phyloP scores from a whole-genome alignment of 345 rosid genomes.

The Pistacia integerrima region DNA sequence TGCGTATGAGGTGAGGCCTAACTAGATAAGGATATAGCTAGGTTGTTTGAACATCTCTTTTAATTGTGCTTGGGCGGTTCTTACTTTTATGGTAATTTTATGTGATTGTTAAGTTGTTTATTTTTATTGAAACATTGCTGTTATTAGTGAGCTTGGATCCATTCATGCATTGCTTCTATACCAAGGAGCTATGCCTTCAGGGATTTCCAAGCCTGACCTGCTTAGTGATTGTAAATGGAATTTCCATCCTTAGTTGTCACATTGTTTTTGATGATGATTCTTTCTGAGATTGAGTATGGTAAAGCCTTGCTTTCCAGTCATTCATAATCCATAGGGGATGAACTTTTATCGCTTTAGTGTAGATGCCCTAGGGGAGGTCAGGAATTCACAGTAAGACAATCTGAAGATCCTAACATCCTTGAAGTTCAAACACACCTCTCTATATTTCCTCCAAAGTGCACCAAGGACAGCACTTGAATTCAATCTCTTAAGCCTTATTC shows the following conservation, averaged over 20 bases:
- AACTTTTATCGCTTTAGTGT: not conserved
- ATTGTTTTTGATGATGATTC: not conserved
- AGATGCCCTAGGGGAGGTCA: no score
- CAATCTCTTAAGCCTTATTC: not conserved
- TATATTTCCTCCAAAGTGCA: not conserved
- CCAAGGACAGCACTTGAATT: not conserved
- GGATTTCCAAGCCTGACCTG: not conserved
- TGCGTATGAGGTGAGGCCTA: not conserved
- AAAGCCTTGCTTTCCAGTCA: not conserved
- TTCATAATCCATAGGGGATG: not conserved
- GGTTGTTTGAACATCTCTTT: slow-evolving; percentile 7
- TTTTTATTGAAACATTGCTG: not conserved
- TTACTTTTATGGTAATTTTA: not conserved
- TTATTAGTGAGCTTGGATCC: not conserved
- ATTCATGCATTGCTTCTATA: not conserved
- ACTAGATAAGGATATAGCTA: not conserved
- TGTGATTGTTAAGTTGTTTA: not conserved
- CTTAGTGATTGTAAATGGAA: not conserved
- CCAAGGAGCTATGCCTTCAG: not conserved
- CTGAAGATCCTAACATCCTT: not conserved
- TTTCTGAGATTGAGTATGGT: not conserved
- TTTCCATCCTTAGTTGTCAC: not conserved
- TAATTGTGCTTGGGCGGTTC: not conserved
- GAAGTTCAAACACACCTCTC: not conserved
- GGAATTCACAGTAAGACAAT: not conserved